A percentile compares a stretch with the other conserved stretches of the same genome.
Evolutionary conservation across 352 stramenopile genomes (phyloP).

Genomic region (Aphanomyces cochlioides): DNA sequence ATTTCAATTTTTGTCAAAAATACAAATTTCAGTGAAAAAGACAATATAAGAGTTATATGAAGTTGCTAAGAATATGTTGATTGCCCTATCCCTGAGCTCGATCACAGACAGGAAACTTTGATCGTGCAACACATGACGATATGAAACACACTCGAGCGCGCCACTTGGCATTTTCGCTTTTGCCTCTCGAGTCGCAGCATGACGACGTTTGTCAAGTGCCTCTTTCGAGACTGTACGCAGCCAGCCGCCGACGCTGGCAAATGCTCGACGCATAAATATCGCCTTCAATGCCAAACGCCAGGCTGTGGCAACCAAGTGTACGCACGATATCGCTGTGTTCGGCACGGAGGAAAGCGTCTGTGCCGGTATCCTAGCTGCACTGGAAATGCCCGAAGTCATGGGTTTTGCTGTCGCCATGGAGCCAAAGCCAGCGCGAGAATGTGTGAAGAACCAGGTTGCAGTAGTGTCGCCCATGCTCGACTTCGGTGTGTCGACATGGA

Average conservation of each 20-base stretch:
- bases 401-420: constrained; percentile 15
- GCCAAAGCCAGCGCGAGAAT: background rate
- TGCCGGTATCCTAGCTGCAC: constrained; percentile 4
- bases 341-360: constrained; percentile 1
- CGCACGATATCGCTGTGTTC: constrained; percentile 6
- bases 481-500: constrained; percentile 5
- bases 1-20: too few relatives aligned
- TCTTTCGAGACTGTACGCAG: constrained; percentile 1
- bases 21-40: too few relatives aligned
- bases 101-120: too few relatives aligned
- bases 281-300: background rate
- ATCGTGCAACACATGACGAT: too few relatives aligned
- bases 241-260: background rate
- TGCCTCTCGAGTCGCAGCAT: too few relatives aligned
- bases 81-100: too few relatives aligned
- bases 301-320: constrained; percentile 17
- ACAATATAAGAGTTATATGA: too few relatives aligned
- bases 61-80: too few relatives aligned
- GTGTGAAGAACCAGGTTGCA: background rate
- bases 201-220: background rate
- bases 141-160: too few relatives aligned
- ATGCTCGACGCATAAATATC: background rate
- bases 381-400: constrained; percentile 2
- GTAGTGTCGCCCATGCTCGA: background rate
- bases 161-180: too few relatives aligned